phyloP scores from a whole-genome alignment of 768 basidiomycete genomes.

The Termitomyces sp. region DNA sequence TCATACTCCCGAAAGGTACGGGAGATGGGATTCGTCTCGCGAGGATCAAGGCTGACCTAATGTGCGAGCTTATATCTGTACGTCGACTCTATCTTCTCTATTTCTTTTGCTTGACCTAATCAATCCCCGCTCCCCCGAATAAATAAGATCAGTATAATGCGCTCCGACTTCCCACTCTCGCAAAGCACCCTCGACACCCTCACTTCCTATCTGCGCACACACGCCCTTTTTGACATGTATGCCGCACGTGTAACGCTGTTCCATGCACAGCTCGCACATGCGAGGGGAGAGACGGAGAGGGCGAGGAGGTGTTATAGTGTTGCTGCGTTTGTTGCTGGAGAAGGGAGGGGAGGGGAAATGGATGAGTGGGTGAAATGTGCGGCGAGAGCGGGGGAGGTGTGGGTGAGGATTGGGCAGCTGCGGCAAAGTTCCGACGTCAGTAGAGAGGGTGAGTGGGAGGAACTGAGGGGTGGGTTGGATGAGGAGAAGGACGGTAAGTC shows the following conservation, averaged over 20 bases:
- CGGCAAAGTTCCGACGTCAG: not conserved
- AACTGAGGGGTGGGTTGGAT: too few relatives aligned
- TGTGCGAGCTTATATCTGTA: constrained; percentile 70
- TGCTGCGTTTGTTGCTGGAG: constrained; percentile 45
- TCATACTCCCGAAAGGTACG: not conserved
- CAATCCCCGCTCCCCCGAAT: not conserved
- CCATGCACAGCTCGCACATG: constrained; percentile 74
- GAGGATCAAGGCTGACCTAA: constrained; percentile 67
- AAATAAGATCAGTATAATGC: constrained; percentile 57
- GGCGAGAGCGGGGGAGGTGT: constrained; percentile 51
- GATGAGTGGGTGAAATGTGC: constrained; percentile 42
- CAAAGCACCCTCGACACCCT: constrained; percentile 48
- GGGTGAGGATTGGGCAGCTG: constrained; percentile 43
- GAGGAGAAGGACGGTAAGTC: constrained; percentile 6
- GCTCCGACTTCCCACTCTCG: constrained; percentile 66
- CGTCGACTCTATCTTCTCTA: constrained; percentile 14
- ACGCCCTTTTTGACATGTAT: constrained; percentile 52
- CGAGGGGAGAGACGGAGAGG: constrained; percentile 46
- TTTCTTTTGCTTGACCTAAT: not conserved
- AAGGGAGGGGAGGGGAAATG: constrained; percentile 18
- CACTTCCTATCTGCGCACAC: constrained; percentile 61
- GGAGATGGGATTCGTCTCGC: constrained; percentile 26
- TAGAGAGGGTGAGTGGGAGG: too few relatives aligned
- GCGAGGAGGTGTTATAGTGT: constrained; percentile 64
- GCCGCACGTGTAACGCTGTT: constrained; percentile 63